A percentile compares a stretch with the other conserved stretches of the same genome.
Evolutionary conservation across 2,329 filamentous ascomycete genomes (phyloP).

Genomic region (Alternaria gansuensis): DNA sequence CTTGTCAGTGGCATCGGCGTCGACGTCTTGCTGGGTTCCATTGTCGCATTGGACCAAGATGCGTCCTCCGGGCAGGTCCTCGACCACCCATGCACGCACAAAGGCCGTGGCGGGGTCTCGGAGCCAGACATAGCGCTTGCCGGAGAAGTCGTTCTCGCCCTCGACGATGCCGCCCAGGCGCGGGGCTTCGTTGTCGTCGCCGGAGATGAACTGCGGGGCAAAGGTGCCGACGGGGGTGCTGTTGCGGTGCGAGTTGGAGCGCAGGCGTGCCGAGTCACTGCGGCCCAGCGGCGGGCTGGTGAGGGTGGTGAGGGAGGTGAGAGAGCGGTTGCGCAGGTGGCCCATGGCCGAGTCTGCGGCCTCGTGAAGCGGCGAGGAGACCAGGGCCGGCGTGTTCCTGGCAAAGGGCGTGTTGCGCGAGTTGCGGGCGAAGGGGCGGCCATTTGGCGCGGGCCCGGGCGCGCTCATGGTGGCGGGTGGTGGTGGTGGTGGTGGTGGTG

Average conservation of each 20-base stretch:
- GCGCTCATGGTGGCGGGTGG: constrained; percentile 58
- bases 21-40: constrained; percentile 90
- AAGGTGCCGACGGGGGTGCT: constrained; percentile 81
- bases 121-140: constrained; percentile 98
- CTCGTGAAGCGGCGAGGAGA: constrained; percentile 66
- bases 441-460: constrained; percentile 66
- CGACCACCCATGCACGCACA: constrained; percentile 88
- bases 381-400: constrained; percentile 71
- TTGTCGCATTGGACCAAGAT: constrained; percentile 93
- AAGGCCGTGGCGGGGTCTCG: constrained; percentile 88
- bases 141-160: constrained; percentile 98
- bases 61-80: constrained; percentile 74
- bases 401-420: constrained; percentile 80
- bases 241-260: constrained; percentile 71
- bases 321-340: constrained; percentile 75
- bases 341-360: constrained; percentile 53
- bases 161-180: constrained; percentile 76
- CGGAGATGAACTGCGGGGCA: constrained; percentile 92
- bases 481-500: constrained; percentile 29
- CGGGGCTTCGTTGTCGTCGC: constrained; percentile 71
- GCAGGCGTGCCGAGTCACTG: constrained; percentile 50
- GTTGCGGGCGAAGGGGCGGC: constrained; percentile 69
- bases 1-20: constrained; percentile 90
- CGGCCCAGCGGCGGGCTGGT: constrained; percentile 44
- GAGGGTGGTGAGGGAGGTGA: constrained; percentile 66